These are phyloP conservation scores for Penicillium hesseltinei DNA, from an alignment of 2,329 filamentous ascomycete genomes.

Conservation along the genomic window DNA sequence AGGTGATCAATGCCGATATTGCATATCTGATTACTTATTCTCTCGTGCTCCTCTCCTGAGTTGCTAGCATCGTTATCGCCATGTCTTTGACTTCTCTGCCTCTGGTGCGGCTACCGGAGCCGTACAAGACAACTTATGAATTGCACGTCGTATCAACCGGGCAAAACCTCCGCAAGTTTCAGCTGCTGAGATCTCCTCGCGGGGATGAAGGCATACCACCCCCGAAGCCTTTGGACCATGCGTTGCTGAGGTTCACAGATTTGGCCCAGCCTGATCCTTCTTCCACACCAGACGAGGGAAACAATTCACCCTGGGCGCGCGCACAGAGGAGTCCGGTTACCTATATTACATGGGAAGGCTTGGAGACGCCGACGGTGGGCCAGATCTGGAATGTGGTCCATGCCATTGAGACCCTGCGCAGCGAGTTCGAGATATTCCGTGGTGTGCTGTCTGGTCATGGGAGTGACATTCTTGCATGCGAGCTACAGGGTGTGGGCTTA, in stretches of 20 bases:
- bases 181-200: slow-evolving; percentile 22
- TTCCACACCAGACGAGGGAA: slow-evolving; percentile 23
- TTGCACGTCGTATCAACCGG: slow-evolving; percentile 18
- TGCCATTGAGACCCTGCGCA: slow-evolving; percentile 34
- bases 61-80: background rate
- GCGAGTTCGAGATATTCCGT: slow-evolving; percentile 36
- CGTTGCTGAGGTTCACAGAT: slow-evolving; percentile 32
- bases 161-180: slow-evolving; percentile 13
- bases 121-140: slow-evolving; percentile 20
- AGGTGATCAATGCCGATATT: background rate
- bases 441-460: slow-evolving; percentile 32
- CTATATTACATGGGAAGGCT: slow-evolving; percentile 34
- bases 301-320: slow-evolving; percentile 44
- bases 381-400: slow-evolving; percentile 44
- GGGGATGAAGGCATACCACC: slow-evolving; percentile 17
- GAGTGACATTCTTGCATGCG: slow-evolving; percentile 26
- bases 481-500: slow-evolving; percentile 41
- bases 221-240: slow-evolving; percentile 30
- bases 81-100: slow-evolving; percentile 4
- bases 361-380: slow-evolving; percentile 30
- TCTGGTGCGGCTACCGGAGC: slow-evolving; percentile 19
- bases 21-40: slow-evolving; percentile 2
- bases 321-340: slow-evolving; percentile 32
- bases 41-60: background rate
- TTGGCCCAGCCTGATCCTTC: slow-evolving; percentile 22